Percentiles rank a stretch among this genome's conserved stretches.
Conservation (phyloP, 139 green algal species). For the Volvox reticuliferus region DNA sequence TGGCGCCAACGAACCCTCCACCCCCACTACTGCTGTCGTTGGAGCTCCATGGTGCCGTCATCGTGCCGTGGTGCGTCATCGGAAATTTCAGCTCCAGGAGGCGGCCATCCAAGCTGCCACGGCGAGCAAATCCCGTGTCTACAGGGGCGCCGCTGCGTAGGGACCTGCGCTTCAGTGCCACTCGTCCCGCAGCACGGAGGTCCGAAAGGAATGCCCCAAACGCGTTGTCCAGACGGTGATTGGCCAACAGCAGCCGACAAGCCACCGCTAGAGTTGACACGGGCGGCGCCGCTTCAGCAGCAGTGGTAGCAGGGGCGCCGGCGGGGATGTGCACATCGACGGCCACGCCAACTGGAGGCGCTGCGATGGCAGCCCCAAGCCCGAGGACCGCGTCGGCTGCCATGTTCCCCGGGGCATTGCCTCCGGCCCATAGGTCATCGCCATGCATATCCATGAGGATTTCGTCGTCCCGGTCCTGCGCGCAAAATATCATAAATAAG, state of each 20-base stretch:
- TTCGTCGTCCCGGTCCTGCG: neutral
- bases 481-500: no score
- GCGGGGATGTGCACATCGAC: neutral
- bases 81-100: neutral
- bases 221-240: conserved; percentile 2
- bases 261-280: conserved; percentile 40
- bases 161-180: neutral
- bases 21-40: neutral
- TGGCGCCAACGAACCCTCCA: neutral
- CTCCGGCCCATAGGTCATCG: neutral
- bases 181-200: neutral
- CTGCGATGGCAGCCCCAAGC: neutral
- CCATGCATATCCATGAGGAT: neutral
- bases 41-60: neutral
- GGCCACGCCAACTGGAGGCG: neutral
- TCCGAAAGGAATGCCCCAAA: conserved; percentile 18
- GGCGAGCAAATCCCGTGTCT: neutral
- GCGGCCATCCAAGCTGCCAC: neutral
- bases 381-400: neutral
- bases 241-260: conserved; percentile 32
- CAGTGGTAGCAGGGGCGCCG: neutral
- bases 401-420: neutral
- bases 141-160: neutral
- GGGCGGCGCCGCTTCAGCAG: neutral
- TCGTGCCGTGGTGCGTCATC: neutral